Percentiles rank a stretch among this genome's conserved stretches.
These are phyloP conservation scores for Phytophthora sojae DNA, from an alignment of 352 stramenopile genomes.

Conservation along the genomic window DNA sequence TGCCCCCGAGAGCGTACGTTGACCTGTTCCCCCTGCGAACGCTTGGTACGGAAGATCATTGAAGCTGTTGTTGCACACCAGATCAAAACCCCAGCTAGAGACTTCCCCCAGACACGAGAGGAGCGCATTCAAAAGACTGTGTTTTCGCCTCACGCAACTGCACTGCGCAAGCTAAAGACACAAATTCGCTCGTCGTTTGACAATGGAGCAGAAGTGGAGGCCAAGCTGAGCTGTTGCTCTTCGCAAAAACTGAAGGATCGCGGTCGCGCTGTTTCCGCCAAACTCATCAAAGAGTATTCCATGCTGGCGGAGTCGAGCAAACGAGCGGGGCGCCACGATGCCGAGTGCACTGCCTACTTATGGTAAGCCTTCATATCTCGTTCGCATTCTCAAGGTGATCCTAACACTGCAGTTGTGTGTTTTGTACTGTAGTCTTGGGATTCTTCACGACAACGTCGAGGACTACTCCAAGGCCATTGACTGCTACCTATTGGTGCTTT, in stretches of 20 bases:
- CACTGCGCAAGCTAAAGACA: constrained; percentile 56
- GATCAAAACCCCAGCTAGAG: constrained; percentile 79
- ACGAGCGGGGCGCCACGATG: constrained; percentile 79
- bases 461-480: constrained; percentile 87
- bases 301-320: constrained; percentile 90
- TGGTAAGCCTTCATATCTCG: constrained; percentile 46
- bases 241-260: constrained; percentile 69
- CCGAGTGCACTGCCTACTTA: constrained; percentile 84
- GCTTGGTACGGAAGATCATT: background rate
- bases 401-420: background rate
- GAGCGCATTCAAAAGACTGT: constrained; percentile 75
- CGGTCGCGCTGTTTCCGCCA: constrained; percentile 68
- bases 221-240: constrained; percentile 66
- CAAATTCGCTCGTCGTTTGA: constrained; percentile 56
- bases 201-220: constrained; percentile 54
- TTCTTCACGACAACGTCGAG: constrained; percentile 90
- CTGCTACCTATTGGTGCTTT: constrained; percentile 87
- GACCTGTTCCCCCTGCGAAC: background rate
- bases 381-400: background rate
- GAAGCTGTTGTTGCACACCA: constrained; percentile 17
- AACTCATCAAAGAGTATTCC: constrained; percentile 82
- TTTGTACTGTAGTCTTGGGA: constrained; percentile 59
- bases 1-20: constrained; percentile 62
- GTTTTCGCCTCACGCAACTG: constrained; percentile 72
- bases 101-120: constrained; percentile 61